phyloP scores from a whole-genome alignment of 2,329 filamentous ascomycete species.

The Tolypocladium paradoxum region DNA sequence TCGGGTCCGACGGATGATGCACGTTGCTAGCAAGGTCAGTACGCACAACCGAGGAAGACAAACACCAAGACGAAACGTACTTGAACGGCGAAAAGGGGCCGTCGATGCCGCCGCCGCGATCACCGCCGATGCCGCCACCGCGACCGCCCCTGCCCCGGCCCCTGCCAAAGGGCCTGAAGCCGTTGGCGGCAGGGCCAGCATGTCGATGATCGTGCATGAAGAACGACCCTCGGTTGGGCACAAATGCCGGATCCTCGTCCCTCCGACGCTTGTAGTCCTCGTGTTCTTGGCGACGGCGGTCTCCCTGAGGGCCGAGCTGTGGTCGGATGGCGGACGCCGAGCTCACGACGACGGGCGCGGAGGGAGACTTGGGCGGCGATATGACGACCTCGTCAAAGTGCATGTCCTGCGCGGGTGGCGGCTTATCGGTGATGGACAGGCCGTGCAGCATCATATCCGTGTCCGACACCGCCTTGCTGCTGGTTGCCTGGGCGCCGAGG shows the following conservation, averaged over 20 bases:
- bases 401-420: conserved; percentile 31
- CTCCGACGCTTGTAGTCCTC: conserved; percentile 83
- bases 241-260: conserved; percentile 84
- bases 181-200: conserved; percentile 65
- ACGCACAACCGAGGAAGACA: conserved; percentile 8
- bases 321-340: conserved; percentile 36
- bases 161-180: conserved; percentile 61
- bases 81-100: conserved; percentile 49
- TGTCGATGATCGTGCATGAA: conserved; percentile 94
- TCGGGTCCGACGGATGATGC: conserved; percentile 44
- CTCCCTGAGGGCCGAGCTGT: conserved; percentile 47
- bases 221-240: conserved; percentile 87
- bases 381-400: conserved; percentile 33
- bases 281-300: conserved; percentile 72
- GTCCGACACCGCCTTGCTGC: conserved; percentile 31
- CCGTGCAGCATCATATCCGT: conserved; percentile 50
- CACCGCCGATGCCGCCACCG: conserved; percentile 11
- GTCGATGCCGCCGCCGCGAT: conserved; percentile 44
- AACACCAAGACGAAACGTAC: conserved; percentile 35
- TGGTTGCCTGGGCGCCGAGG: conserved; percentile 23
- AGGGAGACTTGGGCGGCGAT: conserved; percentile 28
- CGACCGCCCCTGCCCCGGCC: conserved; percentile 52
- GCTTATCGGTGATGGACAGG: conserved; percentile 32
- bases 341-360: conserved; percentile 43
- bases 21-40: conserved; percentile 23